Conservation (phyloP, 306 rosid species). For the Begonia loranthoides region DNA sequence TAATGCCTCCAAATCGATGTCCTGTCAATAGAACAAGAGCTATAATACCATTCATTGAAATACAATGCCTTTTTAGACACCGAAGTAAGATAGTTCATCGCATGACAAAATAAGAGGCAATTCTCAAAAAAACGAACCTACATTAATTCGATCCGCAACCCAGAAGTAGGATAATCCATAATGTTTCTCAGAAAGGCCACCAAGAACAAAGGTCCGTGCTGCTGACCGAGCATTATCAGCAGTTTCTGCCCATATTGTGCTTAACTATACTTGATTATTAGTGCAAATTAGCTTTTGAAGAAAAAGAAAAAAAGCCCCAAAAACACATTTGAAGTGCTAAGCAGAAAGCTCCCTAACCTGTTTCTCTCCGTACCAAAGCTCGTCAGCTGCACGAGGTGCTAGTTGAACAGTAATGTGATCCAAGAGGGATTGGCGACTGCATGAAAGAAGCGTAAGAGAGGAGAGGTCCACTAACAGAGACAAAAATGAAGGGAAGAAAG, state of each 20-base stretch:
- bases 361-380: slow-evolving; percentile 66
- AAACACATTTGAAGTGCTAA: not conserved
- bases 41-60: not conserved
- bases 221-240: slow-evolving; percentile 93
- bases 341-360: slow-evolving; percentile 39
- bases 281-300: not conserved
- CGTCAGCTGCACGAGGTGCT: slow-evolving; percentile 98
- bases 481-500: not conserved
- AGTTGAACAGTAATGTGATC: slow-evolving; percentile 94
- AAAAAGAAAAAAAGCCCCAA: not conserved
- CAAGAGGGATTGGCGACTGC: slow-evolving; percentile 85
- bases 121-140: slow-evolving; percentile 19
- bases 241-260: slow-evolving; percentile 98
- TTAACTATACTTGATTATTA: slow-evolving; percentile 36
- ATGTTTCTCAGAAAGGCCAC: slow-evolving; percentile 83
- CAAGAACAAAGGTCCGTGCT: slow-evolving; percentile 75
- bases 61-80: not conserved
- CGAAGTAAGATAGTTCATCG: not conserved
- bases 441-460: slow-evolving; percentile 11
- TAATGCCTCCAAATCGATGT: slow-evolving; percentile 71
- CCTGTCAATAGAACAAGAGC: slow-evolving; percentile 22
- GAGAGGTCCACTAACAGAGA: not conserved
- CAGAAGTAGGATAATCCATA: slow-evolving; percentile 69
- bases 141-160: slow-evolving; percentile 83
- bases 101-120: not conserved